A percentile compares a stretch with the other conserved stretches of the same genome.
Conservation (phyloP, 495 filamentous ascomycete genomes). For the Tuber umbilicatum region DNA sequence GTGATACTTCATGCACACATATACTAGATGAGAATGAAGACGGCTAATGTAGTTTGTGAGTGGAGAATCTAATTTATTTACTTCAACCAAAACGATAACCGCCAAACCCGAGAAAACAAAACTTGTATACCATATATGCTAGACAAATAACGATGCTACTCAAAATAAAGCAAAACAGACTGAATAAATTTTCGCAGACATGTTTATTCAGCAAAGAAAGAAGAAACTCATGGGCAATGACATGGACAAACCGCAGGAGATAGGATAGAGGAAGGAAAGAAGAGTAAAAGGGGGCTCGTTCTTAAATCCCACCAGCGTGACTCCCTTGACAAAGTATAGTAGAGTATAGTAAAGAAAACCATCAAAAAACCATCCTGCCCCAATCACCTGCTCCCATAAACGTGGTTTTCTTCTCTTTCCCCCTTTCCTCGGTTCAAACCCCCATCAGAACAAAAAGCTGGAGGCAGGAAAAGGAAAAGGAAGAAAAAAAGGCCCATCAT, state of each 20-base stretch:
- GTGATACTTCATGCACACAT: conserved; percentile 3
- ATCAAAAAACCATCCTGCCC: neutral
- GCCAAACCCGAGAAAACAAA: neutral
- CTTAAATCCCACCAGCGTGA: neutral
- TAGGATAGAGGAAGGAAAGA: neutral
- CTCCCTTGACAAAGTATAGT: neutral
- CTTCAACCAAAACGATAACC: neutral
- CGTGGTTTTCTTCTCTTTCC: neutral
- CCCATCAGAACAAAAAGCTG: neutral
- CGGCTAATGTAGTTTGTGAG: neutral
- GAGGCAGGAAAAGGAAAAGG: neutral
- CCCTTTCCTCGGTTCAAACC: neutral
- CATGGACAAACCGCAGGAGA: neutral
- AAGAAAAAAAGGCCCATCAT: neutral
- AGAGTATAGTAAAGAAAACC: neutral
- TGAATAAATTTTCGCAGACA: neutral
- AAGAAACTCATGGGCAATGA: neutral
- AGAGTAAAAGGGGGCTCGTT: neutral
- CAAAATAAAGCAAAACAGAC: neutral
- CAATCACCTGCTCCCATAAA: neutral
- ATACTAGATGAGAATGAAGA: neutral
- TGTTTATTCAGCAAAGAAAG: neutral
- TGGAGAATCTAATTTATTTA: neutral
- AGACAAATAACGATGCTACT: neutral
- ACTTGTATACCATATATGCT: neutral